Conservation (phyloP, 257 asterid genomes). For the Phtheirospermum japonicum region DNA sequence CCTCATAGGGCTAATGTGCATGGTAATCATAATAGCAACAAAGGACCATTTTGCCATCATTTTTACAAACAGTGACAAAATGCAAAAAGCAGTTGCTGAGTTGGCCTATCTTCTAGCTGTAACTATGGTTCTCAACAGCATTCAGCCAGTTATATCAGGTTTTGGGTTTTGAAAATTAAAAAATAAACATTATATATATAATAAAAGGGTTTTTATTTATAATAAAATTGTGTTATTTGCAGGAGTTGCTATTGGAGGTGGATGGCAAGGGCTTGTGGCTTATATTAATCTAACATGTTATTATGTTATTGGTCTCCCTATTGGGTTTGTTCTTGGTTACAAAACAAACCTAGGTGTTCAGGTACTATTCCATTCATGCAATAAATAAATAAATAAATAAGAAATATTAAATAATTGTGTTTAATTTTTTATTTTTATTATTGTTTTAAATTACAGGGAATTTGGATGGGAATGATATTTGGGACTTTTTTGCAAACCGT, state of each 20-base stretch:
- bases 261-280: constrained; percentile 97
- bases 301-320: constrained; percentile 71
- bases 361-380: constrained; percentile 33
- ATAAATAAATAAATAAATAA: no score
- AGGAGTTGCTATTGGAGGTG: constrained; percentile 99
- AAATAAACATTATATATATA: not conserved
- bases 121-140: constrained; percentile 83
- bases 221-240: constrained; percentile 11
- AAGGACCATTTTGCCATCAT: constrained; percentile 66
- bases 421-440: not conserved
- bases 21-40: constrained; percentile 58
- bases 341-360: constrained; percentile 72
- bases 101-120: constrained; percentile 81
- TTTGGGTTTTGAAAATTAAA: not conserved
- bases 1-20: constrained; percentile 60
- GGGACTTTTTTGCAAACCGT: constrained; percentile 84
- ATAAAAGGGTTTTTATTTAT: constrained; percentile 6
- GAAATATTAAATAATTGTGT: no score
- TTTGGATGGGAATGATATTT: constrained; percentile 97
- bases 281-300: constrained; percentile 77
- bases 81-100: constrained; percentile 82
- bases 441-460: constrained; percentile 46
- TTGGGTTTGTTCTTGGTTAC: constrained; percentile 79
- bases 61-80: constrained; percentile 59
- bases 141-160: constrained; percentile 73